Evolutionary conservation across 805 yeast genomes (phyloP).

Genomic region (Saccharomycopsis fodiens): DNA sequence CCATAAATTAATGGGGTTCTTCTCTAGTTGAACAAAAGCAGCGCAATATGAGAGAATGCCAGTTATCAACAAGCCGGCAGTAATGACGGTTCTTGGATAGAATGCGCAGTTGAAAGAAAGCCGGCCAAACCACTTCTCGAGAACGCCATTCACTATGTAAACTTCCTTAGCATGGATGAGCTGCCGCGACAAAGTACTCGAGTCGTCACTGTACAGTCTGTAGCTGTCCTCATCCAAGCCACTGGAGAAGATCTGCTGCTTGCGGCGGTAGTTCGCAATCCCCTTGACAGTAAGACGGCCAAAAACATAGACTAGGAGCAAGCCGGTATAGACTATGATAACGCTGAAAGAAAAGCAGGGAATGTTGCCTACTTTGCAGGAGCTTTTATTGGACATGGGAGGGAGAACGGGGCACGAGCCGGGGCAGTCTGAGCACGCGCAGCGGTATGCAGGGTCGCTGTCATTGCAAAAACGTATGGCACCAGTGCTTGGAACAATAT

Average conservation of each 20-base stretch:
- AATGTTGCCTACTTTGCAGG: conserved; percentile 51
- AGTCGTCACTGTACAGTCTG: conserved; percentile 25
- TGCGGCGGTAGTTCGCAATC: conserved; percentile 21
- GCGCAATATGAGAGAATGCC: conserved; percentile 46
- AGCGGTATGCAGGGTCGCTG: conserved; percentile 44
- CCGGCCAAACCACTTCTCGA: conserved; percentile 41
- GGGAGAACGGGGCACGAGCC: conserved; percentile 68
- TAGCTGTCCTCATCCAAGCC: conserved; percentile 22
- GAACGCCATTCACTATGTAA: conserved; percentile 39
- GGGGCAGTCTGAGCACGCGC: conserved; percentile 90
- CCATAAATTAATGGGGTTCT: conserved; percentile 81
- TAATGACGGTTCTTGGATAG: conserved; percentile 49
- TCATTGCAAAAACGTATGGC: conserved; percentile 48
- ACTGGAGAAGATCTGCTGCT: conserved; percentile 35
- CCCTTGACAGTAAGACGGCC: conserved; percentile 22
- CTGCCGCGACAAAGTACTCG: conserved; percentile 20
- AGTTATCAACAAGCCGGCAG: conserved; percentile 34
- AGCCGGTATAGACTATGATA: conserved; percentile 38
- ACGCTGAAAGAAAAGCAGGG: conserved; percentile 72
- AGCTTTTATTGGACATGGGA: conserved; percentile 25
- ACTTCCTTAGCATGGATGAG: conserved; percentile 26
- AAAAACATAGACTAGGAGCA: conserved; percentile 23
- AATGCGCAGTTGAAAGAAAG: conserved; percentile 54
- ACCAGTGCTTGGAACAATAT: conserved; percentile 27
- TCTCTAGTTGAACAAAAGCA: conserved; percentile 53